phyloP scores from a whole-genome alignment of 2,329 filamentous ascomycete species.

The Hymenoscyphus linearis region DNA sequence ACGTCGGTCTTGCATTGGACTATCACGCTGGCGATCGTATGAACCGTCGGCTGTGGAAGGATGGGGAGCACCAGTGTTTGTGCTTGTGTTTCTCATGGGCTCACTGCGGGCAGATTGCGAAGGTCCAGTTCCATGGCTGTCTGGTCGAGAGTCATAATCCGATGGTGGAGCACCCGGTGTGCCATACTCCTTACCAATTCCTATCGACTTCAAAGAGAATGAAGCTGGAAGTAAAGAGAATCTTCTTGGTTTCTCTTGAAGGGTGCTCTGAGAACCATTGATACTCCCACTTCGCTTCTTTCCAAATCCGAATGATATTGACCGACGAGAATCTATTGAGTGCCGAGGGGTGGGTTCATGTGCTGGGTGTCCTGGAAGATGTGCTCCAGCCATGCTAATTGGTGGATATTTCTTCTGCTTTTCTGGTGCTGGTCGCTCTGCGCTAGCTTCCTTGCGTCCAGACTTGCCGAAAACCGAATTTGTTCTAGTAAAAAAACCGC shows the following conservation, averaged over 20 bases:
- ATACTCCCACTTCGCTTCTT: slow-evolving; percentile 69
- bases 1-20: slow-evolving; percentile 35
- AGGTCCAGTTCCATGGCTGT: slow-evolving; percentile 22
- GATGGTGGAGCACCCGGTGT: slow-evolving; percentile 21
- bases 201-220: slow-evolving; percentile 61
- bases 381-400: slow-evolving; percentile 76
- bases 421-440: slow-evolving; percentile 44
- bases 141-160: slow-evolving; percentile 24
- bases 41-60: slow-evolving; percentile 22
- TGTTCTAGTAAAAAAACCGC: slow-evolving; percentile 76
- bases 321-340: slow-evolving; percentile 70
- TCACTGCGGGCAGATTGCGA: slow-evolving; percentile 18
- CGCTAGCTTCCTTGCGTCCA: slow-evolving; percentile 18
- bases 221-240: slow-evolving; percentile 66
- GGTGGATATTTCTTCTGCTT: slow-evolving; percentile 72
- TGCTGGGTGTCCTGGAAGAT: slow-evolving; percentile 32
- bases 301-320: slow-evolving; percentile 62
- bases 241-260: slow-evolving; percentile 55
- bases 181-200: slow-evolving; percentile 47
- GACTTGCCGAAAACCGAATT: slow-evolving; percentile 69
- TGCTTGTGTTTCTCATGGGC: slow-evolving; percentile 20
- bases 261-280: slow-evolving; percentile 44
- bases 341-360: slow-evolving; percentile 37
- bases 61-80: slow-evolving; percentile 19
- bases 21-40: slow-evolving; percentile 27